These are phyloP conservation scores for Boehmeria nivea DNA, from an alignment of 306 rosid genomes.

Conservation along the genomic window DNA sequence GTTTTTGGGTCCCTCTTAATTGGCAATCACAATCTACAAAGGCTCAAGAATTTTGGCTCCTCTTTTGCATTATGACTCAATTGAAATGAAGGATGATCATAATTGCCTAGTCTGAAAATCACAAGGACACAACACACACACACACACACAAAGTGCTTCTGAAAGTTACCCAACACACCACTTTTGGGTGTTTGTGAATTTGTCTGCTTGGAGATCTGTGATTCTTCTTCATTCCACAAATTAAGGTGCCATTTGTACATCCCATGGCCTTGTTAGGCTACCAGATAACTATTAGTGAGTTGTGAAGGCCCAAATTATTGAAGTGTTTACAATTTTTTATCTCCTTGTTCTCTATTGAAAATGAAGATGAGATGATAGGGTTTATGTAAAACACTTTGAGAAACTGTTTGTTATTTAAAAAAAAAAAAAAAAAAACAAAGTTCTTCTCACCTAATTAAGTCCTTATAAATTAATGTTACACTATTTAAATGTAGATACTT, in stretches of 20 bases:
- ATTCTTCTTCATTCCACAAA: too few relatives aligned
- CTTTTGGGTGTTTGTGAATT: not conserved
- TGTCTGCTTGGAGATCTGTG: not conserved
- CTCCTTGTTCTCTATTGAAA: too few relatives aligned
- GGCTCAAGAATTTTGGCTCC: conserved; percentile 1
- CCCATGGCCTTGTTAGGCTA: not conserved
- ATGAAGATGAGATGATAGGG: too few relatives aligned
- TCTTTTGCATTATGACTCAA: conserved; percentile 5
- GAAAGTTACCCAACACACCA: not conserved
- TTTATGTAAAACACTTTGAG: too few relatives aligned
- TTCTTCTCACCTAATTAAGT: too few relatives aligned
- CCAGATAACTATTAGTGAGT: too few relatives aligned
- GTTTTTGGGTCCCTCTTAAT: conserved; percentile 30
- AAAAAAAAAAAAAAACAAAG: too few relatives aligned
- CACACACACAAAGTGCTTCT: conserved; percentile 5
- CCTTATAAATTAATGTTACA: too few relatives aligned
- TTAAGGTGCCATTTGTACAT: not conserved
- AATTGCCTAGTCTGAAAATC: conserved; percentile 21
- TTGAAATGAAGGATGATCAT: conserved; percentile 22
- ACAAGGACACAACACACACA: not conserved
- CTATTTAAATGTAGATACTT: too few relatives aligned
- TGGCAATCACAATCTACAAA: conserved; percentile 10
- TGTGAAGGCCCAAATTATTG: too few relatives aligned
- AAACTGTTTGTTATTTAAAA: too few relatives aligned
- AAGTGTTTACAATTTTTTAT: too few relatives aligned